Conservation (phyloP, 2,329 filamentous ascomycete genomes). For the Pseudocercospora cruenta region DNA sequence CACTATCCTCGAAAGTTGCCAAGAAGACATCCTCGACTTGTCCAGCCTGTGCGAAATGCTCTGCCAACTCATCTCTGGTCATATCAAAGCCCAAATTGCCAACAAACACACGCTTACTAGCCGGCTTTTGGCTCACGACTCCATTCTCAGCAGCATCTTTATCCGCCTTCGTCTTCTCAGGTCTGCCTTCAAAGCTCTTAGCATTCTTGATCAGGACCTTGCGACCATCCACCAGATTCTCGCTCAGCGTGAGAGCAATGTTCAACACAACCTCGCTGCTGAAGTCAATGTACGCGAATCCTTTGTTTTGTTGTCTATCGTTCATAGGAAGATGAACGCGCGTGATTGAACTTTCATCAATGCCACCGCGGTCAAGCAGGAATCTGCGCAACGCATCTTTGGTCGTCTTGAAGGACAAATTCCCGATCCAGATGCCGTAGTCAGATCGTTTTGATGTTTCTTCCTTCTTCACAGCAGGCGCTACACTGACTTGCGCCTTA, state of each 20-base stretch:
- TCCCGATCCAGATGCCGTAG: slow-evolving; percentile 93
- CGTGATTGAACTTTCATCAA: slow-evolving; percentile 71
- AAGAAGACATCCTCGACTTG: slow-evolving; percentile 80
- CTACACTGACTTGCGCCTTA: slow-evolving; percentile 7
- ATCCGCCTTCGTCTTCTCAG: slow-evolving; percentile 53
- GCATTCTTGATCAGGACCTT: slow-evolving; percentile 91
- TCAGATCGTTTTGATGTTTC: slow-evolving; percentile 63
- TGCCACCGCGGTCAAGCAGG: slow-evolving; percentile 68
- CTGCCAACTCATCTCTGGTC: slow-evolving; percentile 74
- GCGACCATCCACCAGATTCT: slow-evolving; percentile 75
- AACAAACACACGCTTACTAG: slow-evolving; percentile 82
- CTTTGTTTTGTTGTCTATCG: slow-evolving; percentile 73
- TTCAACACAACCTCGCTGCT: slow-evolving; percentile 67
- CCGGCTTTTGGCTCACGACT: slow-evolving; percentile 56
- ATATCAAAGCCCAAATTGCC: slow-evolving; percentile 59
- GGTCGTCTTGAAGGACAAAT: slow-evolving; percentile 82
- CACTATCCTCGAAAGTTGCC: slow-evolving; percentile 93
- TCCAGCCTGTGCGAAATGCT: slow-evolving; percentile 85
- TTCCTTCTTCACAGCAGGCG: slow-evolving; percentile 18
- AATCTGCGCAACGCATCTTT: slow-evolving; percentile 76
- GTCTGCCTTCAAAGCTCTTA: slow-evolving; percentile 87
- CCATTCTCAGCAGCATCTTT: slow-evolving; percentile 44
- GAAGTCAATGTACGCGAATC: slow-evolving; percentile 97
- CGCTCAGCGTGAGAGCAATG: slow-evolving; percentile 82
- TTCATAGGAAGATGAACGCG: slow-evolving; percentile 76